A percentile compares a stretch with the other conserved stretches of the same genome.
These are phyloP conservation scores for Cercophora sp. DNA, from an alignment of 495 filamentous ascomycete species.

Conservation along the genomic window DNA sequence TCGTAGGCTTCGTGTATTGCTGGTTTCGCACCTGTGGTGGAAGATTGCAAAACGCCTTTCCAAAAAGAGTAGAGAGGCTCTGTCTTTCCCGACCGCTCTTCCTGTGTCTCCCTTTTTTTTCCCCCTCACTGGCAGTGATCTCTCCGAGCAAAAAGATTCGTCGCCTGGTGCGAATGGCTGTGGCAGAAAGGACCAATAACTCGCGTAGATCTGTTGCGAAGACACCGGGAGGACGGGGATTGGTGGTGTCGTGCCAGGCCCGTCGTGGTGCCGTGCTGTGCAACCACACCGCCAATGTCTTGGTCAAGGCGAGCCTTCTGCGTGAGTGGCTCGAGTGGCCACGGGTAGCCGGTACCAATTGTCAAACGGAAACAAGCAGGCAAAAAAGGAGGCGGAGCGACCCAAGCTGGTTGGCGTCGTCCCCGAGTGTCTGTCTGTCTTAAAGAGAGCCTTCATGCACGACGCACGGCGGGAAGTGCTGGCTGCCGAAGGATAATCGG, in stretches of 20 bases:
- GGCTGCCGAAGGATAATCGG: slow-evolving; percentile 8
- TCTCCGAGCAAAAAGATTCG: slow-evolving; percentile 24
- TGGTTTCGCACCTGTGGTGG: too few relatives aligned
- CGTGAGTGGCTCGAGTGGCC: slow-evolving; percentile 23
- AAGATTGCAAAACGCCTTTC: too few relatives aligned
- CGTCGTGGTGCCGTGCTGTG: slow-evolving; percentile 27
- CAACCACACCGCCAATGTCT: slow-evolving; percentile 28
- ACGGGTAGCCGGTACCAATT: slow-evolving; percentile 9
- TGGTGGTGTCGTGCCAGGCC: slow-evolving; percentile 23
- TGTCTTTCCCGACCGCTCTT: slow-evolving; percentile 14
- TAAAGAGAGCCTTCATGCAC: slow-evolving; percentile 30
- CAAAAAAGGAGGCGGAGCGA: slow-evolving; percentile 18
- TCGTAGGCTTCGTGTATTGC: neutral
- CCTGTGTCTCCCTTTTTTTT: slow-evolving; percentile 15
- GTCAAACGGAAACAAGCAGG: slow-evolving; percentile 26
- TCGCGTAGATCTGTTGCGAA: slow-evolving; percentile 21
- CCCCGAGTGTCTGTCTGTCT: slow-evolving; percentile 11
- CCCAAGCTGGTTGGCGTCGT: slow-evolving; percentile 6
- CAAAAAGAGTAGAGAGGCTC: neutral
- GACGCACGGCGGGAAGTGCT: slow-evolving; percentile 20
- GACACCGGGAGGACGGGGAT: slow-evolving; percentile 23
- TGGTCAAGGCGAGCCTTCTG: slow-evolving; percentile 14
- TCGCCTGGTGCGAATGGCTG: slow-evolving; percentile 20
- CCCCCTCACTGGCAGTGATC: slow-evolving; percentile 6
- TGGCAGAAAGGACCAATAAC: slow-evolving; percentile 27